Percentiles rank a stretch among this genome's conserved stretches.
phyloP scores from a whole-genome alignment of 2,329 filamentous ascomycete genomes.

The Bipolaris zeicola region DNA sequence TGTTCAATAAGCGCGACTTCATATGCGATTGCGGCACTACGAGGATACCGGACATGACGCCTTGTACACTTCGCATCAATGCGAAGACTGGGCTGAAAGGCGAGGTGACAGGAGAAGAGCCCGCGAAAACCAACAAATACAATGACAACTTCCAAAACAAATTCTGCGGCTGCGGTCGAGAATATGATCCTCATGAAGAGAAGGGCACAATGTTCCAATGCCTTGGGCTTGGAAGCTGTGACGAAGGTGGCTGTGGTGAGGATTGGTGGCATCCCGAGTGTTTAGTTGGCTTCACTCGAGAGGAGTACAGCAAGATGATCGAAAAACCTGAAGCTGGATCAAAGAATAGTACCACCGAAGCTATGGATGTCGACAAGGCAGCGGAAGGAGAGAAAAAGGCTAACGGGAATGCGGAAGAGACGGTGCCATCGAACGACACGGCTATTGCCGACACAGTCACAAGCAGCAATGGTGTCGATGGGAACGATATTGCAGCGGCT shows the following conservation, averaged over 20 bases:
- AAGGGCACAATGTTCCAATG: conserved; percentile 99
- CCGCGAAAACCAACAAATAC: conserved; percentile 79
- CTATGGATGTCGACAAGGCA: conserved; percentile 17
- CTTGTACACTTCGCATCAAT: conserved; percentile 78
- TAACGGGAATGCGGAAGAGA: conserved; percentile 15
- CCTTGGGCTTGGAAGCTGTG: conserved; percentile 77
- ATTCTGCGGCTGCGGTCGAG: conserved; percentile 87
- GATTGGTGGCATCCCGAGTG: conserved; percentile 98
- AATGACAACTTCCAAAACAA: conserved; percentile 94
- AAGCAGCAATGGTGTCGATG: conserved; percentile 33
- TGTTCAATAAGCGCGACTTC: conserved; percentile 95
- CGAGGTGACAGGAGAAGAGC: conserved; percentile 74
- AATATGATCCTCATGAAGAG: conserved; percentile 87
- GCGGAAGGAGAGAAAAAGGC: conserved; percentile 2
- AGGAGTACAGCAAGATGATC: conserved; percentile 65
- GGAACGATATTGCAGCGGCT: conserved; percentile 49
- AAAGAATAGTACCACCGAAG: conserved; percentile 13
- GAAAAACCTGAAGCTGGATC: conserved; percentile 31
- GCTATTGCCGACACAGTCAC: conserved; percentile 26
- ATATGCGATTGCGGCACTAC: conserved; percentile 95
- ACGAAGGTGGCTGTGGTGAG: conserved; percentile 89
- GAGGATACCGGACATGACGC: conserved; percentile 70
- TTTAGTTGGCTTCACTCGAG: conserved; percentile 76
- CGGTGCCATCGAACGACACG: conserved; percentile 18
- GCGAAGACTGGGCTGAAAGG: conserved; percentile 75